Evolutionary conservation across 2,329 filamentous ascomycete genomes (phyloP).

Genomic region (Arachnomyces sp.): DNA sequence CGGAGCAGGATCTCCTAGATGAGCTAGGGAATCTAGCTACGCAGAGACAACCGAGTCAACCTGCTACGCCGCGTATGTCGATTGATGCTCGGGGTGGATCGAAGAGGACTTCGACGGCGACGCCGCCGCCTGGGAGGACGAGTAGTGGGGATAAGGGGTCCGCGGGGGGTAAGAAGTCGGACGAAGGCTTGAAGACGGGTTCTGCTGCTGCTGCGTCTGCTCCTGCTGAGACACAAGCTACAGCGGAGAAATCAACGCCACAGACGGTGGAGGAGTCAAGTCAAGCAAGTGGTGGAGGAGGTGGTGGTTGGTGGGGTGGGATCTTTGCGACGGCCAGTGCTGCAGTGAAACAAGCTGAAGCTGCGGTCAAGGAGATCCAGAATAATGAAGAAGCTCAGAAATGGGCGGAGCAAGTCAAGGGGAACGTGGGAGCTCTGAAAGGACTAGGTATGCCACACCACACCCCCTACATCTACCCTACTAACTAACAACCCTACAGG

Average conservation of each 20-base stretch:
- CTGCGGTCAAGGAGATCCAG: conserved; percentile 87
- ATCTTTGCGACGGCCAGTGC: conserved; percentile 68
- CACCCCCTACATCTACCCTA: too few relatives aligned
- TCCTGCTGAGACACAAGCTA: conserved; percentile 38
- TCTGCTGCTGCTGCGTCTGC: conserved; percentile 43
- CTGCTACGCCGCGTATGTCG: conserved; percentile 67
- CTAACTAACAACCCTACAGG: conserved; percentile 45
- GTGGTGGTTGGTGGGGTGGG: conserved; percentile 84
- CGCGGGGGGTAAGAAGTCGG: conserved; percentile 60
- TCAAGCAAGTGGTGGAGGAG: conserved; percentile 37
- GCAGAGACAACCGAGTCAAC: conserved; percentile 60
- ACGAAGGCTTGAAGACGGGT: conserved; percentile 63
- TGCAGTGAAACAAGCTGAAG: conserved; percentile 80
- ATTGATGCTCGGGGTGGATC: conserved; percentile 51
- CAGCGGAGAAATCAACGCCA: conserved; percentile 49
- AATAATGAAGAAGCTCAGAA: conserved; percentile 93
- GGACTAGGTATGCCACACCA: conserved; percentile 60
- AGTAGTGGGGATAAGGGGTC: conserved; percentile 58
- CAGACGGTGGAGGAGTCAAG: conserved; percentile 42
- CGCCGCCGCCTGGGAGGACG: conserved; percentile 40
- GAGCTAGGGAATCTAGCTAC: conserved; percentile 75
- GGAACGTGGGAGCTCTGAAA: conserved; percentile 71
- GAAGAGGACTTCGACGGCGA: conserved; percentile 41
- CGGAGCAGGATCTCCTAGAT: conserved; percentile 69
- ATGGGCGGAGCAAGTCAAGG: conserved; percentile 89